Base-by-base conservation (phyloP, 441 rosid species). In the Adansonia madagascariensis region DNA sequence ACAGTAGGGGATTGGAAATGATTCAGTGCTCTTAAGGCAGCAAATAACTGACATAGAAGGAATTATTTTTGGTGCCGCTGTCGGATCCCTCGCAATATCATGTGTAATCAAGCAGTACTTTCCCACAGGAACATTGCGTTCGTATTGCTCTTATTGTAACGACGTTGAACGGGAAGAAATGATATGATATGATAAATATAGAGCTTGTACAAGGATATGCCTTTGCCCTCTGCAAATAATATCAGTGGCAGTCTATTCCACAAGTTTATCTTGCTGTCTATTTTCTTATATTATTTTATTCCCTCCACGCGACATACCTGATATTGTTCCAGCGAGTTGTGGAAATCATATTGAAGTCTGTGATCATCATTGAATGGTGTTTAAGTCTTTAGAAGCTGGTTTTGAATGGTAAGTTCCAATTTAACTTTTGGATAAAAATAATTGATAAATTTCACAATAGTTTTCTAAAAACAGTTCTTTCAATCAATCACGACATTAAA, bases 41-140 rank as follows among this genome's bases (percentile, higher is more conserved):
- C 43, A 55, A 56, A 44, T 55, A 55, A 50, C 22, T 55, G 43
- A 68, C 46, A 8, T 68, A 56, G 46, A 57, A 55, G 73, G 73
- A 76, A 52, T 64, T 52, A 66, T 75, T 53, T 66, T 18, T 31
- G 10, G 56, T 57, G 43, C 66, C 44, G 35, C 1, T 43, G 27
- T 65, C 59, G 22, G 65, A 47, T 74, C 70, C 22, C 59, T 17
- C 10, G 4, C 24, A 24, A 47, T 44, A 24, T 74, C 20, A 24
- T 15, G 44, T 50, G 2, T 50, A 70, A 18, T 60, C 55, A 35
- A 35, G 6, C 41, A 4, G 31, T 17, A 24, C 57, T n/a, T 11
- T 44, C 46, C 41, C 15, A 10, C 8, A 4, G 56, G 64, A 39
- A 41, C 22, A 43, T 7, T 43, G 41, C 17, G 46, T 43, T 6